A percentile compares a stretch with the other conserved stretches of the same genome.
Conservation (phyloP, 345 rosid genomes). For the Eucalyptus sp. region DNA sequence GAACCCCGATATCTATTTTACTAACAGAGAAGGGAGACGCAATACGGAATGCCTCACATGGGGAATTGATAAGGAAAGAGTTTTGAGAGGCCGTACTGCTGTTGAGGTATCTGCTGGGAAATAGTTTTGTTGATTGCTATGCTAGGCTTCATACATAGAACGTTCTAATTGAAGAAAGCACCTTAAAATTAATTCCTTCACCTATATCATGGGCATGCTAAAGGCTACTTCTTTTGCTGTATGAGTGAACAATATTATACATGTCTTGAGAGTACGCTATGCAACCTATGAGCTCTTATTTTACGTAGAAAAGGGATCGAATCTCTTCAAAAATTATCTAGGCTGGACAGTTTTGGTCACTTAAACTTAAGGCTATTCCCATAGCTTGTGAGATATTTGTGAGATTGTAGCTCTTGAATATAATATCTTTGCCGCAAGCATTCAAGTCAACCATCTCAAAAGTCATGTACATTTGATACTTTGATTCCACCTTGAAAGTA, state of each 20-base stretch:
- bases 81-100: constrained; percentile 85
- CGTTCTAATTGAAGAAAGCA: background rate
- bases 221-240: background rate
- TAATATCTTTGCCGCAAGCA: background rate
- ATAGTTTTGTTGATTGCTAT: background rate
- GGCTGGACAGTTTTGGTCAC: background rate
- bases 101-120: constrained; percentile 49
- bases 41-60: constrained; percentile 90
- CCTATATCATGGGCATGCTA: background rate
- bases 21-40: constrained; percentile 66
- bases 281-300: background rate
- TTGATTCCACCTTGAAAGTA: background rate
- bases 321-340: background rate
- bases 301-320: background rate
- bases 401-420: background rate
- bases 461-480: background rate
- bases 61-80: constrained; percentile 95
- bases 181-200: background rate
- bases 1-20: constrained; percentile 82
- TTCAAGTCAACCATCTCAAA: background rate
- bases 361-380: background rate
- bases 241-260: background rate
- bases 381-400: background rate
- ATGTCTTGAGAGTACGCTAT: background rate
- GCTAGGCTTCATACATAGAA: background rate